Evolutionary conservation across 495 filamentous ascomycete species (phyloP).

Genomic region (Aspergillus kassunensis): DNA sequence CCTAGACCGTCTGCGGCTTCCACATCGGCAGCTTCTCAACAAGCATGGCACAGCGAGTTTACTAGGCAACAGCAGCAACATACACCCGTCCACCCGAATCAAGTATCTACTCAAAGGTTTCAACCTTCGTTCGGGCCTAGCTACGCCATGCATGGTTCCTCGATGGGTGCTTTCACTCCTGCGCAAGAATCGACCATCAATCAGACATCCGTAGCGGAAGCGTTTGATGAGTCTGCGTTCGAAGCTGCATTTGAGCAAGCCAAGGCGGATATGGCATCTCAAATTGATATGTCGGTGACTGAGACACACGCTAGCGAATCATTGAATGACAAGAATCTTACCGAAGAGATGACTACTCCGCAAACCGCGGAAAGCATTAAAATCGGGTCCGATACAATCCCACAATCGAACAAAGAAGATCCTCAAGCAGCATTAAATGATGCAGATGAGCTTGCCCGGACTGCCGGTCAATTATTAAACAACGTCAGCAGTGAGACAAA

Average conservation of each 20-base stretch:
- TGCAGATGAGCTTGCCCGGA: conserved; percentile 64
- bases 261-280: conserved; percentile 35
- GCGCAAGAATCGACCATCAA: conserved; percentile 21
- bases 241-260: conserved; percentile 58
- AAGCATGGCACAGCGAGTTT: conserved; percentile 56
- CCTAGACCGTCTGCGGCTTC: conserved; percentile 30
- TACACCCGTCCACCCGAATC: conserved; percentile 22
- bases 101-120: conserved; percentile 24
- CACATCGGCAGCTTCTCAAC: conserved; percentile 21
- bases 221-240: conserved; percentile 61
- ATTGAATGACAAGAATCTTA: not conserved
- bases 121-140: conserved; percentile 31
- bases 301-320: conserved; percentile 13
- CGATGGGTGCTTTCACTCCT: conserved; percentile 24
- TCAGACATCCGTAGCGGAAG: conserved; percentile 21
- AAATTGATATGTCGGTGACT: conserved; percentile 15
- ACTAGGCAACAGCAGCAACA: conserved; percentile 33
- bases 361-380: conserved; percentile 25
- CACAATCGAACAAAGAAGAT: conserved; percentile 28
- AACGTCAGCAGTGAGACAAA: conserved; percentile 62
- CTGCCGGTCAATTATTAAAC: conserved; percentile 68
- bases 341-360: conserved; percentile 4
- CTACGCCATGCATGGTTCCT: conserved; percentile 23
- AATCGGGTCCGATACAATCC: conserved; percentile 52
- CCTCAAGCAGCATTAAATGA: conserved; percentile 32